Percentiles rank a stretch among this genome's conserved stretches.
Evolutionary conservation across 257 asterid genomes (phyloP).

Genomic region (Solanum verrucosum): DNA sequence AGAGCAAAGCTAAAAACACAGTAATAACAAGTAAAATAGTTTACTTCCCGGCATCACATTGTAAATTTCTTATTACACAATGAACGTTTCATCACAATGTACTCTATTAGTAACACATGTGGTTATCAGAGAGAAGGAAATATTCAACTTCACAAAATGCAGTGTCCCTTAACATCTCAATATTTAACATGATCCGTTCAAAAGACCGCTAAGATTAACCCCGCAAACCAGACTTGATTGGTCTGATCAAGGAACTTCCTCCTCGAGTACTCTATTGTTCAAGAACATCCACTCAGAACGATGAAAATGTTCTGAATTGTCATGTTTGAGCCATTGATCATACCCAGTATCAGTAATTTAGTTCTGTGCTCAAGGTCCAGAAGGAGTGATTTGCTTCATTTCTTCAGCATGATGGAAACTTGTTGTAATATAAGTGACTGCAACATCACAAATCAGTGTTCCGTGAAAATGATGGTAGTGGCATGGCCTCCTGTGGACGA

Average conservation of each 20-base stretch:
- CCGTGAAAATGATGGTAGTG: slow-evolving; percentile 91
- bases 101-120: not conserved
- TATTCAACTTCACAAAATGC: not conserved
- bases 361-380: not conserved
- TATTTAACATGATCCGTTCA: not conserved
- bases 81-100: not conserved
- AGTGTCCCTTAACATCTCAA: not conserved
- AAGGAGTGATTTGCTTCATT: not conserved
- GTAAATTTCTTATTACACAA: not conserved
- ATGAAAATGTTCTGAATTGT: not conserved
- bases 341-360: not conserved
- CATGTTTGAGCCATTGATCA: not conserved
- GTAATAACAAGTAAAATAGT: not conserved
- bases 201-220: not conserved
- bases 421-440: not conserved
- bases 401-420: not conserved
- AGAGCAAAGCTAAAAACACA: not conserved
- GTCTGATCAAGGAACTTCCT: not conserved
- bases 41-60: not conserved
- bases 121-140: not conserved
- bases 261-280: not conserved
- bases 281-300: not conserved
- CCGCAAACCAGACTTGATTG: not conserved
- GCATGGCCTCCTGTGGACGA: slow-evolving; percentile 92
- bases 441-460: slow-evolving; percentile 67